A percentile compares a stretch with the other conserved stretches of the same genome.
phyloP scores from a whole-genome alignment of 805 yeast genomes.

The Wickerhamiella parazyma region DNA sequence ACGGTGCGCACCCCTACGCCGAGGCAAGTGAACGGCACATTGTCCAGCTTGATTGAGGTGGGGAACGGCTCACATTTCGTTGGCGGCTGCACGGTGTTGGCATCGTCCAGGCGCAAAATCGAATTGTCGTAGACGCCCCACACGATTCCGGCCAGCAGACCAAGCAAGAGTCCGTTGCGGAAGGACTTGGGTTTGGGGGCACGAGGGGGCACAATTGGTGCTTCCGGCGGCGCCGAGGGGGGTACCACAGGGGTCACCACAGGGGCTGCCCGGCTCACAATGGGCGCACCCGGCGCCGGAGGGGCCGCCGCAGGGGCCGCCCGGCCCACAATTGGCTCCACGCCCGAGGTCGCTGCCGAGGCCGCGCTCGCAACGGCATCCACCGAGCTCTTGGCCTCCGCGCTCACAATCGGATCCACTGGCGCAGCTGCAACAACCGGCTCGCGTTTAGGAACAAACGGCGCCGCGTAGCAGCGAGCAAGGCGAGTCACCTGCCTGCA shows the following conservation, averaged over 20 bases:
- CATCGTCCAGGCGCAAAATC: slow-evolving; percentile 7
- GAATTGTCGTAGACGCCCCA: slow-evolving; percentile 10
- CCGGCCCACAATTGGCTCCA: not conserved
- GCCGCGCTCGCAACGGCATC: no score
- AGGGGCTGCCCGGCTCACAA: not conserved
- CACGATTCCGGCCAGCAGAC: slow-evolving; percentile 10
- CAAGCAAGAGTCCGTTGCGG: slow-evolving; percentile 10
- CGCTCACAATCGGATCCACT: not conserved
- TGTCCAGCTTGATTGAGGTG: slow-evolving; percentile 18
- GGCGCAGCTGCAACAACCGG: not conserved
- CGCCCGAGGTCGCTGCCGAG: no score
- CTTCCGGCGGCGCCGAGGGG: not conserved
- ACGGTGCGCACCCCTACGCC: slow-evolving; percentile 79
- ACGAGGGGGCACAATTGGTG: not conserved
- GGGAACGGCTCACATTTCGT: slow-evolving; percentile 27
- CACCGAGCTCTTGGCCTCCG: not conserved
- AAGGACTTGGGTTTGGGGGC: not conserved
- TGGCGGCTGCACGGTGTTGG: slow-evolving; percentile 22
- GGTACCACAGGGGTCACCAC: not conserved
- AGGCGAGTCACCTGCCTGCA: not conserved
- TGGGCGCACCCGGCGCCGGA: no score
- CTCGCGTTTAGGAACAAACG: not conserved
- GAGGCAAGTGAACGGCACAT: slow-evolving; percentile 38
- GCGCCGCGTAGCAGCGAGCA: not conserved
- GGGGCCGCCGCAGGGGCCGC: no score